phyloP scores from a whole-genome alignment of 2,329 filamentous ascomycete species.

The Microsporum canis region DNA sequence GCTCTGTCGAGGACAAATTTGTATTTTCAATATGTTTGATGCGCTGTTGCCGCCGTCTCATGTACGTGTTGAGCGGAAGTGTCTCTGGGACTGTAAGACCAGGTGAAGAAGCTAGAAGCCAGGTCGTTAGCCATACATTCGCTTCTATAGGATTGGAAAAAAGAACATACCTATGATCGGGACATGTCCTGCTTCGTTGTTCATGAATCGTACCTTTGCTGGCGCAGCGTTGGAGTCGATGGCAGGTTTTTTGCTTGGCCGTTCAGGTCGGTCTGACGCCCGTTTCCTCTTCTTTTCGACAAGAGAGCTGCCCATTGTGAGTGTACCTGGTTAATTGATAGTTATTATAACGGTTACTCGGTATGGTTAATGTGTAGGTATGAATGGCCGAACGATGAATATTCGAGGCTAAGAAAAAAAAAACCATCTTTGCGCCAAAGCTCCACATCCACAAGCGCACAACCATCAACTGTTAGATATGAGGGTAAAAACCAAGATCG shows the following conservation, averaged over 20 bases:
- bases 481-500: neutral
- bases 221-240: conserved; percentile 25
- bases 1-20: conserved; percentile 34
- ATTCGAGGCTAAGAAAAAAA: neutral
- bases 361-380: neutral
- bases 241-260: conserved; percentile 40
- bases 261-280: conserved; percentile 32
- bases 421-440: neutral
- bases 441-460: neutral
- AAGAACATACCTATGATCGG: conserved; percentile 39
- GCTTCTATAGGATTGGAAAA: neutral
- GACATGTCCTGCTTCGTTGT: conserved; percentile 38
- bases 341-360: neutral
- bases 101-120: conserved; percentile 18
- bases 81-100: conserved; percentile 20
- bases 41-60: conserved; percentile 38
- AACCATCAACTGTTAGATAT: neutral
- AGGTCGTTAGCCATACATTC: neutral
- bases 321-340: conserved; percentile 1
- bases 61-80: conserved; percentile 31
- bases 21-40: conserved; percentile 23
- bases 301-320: conserved; percentile 23
- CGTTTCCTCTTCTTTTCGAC: conserved; percentile 44
- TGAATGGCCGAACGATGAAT: neutral
- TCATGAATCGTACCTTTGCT: conserved; percentile 37